phyloP scores from a whole-genome alignment of 305 asterid species.

The Fraxinus paxiana region DNA sequence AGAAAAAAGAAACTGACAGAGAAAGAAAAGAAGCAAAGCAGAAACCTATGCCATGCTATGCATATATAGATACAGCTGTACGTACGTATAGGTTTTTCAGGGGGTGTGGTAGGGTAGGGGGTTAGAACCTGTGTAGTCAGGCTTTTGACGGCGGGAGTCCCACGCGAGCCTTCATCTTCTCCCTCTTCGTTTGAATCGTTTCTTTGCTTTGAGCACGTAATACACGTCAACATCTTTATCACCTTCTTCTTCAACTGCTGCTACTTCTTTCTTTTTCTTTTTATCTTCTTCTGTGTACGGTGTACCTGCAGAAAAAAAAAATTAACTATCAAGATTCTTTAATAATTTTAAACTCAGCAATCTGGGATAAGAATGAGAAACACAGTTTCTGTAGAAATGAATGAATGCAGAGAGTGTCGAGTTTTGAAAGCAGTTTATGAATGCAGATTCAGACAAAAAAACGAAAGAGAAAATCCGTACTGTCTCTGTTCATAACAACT shows the following conservation, averaged over 20 bases:
- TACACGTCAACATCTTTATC: constrained; percentile 76
- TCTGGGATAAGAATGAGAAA: constrained; percentile 19
- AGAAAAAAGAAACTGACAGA: constrained; percentile 20
- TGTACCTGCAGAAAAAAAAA: constrained; percentile 20
- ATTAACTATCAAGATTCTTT: background rate
- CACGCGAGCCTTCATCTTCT: constrained; percentile 79
- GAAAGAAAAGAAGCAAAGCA: constrained; percentile 1
- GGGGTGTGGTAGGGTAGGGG: constrained; percentile 9
- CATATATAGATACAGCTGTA: background rate
- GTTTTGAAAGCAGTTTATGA: constrained; percentile 47
- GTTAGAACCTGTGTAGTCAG: constrained; percentile 84
- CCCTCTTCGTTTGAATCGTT: constrained; percentile 6
- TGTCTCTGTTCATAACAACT: constrained; percentile 26
- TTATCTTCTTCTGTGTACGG: background rate
- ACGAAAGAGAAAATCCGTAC: constrained; percentile 28
- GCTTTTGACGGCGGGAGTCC: constrained; percentile 99
- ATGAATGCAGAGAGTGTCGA: constrained; percentile 45
- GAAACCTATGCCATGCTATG: constrained; percentile 1
- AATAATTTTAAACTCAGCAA: background rate
- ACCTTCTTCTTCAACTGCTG: background rate
- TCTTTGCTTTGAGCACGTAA: constrained; percentile 80
- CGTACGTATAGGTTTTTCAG: background rate
- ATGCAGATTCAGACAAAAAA: constrained; percentile 44
- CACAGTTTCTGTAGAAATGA: constrained; percentile 27
- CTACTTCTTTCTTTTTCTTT: background rate